Evolutionary conservation across 176 grass and related monocot species (phyloP).

Genomic region (Oryza coarctata): DNA sequence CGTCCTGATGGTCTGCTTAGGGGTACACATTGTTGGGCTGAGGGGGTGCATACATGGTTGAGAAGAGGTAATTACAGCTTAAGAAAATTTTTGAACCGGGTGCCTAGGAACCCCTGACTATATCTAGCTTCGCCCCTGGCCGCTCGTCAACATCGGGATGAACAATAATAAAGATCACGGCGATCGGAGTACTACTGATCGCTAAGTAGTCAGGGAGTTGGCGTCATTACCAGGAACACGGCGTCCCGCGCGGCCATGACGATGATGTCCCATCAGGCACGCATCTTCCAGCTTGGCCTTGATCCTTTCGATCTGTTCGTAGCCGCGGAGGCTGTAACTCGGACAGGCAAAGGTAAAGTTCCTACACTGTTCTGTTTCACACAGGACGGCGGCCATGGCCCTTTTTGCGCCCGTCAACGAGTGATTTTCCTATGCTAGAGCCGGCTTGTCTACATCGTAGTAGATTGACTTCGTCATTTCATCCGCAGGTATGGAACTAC

Average conservation of each 20-base stretch:
- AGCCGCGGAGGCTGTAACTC: conserved; percentile 53
- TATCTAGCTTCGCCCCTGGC: too few species aligned
- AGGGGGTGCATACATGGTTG: too few species aligned
- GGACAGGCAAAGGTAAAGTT: too few species aligned
- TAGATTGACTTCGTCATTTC: neutral
- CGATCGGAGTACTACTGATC: neutral
- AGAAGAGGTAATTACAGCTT: too few species aligned
- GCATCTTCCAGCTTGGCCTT: conserved; percentile 58
- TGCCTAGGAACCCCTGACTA: too few species aligned
- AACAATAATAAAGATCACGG: neutral
- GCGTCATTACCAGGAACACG: conserved; percentile 41
- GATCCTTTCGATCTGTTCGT: conserved; percentile 45
- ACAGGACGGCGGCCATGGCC: neutral
- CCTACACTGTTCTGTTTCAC: too few species aligned
- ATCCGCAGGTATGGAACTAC: neutral
- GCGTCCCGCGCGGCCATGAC: conserved; percentile 59
- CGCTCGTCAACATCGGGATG: neutral
- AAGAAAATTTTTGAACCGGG: too few species aligned
- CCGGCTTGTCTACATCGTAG: neutral
- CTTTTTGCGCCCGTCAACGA: conserved; percentile 7
- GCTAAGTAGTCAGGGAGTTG: neutral
- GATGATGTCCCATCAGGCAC: conserved; percentile 61
- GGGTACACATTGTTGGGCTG: too few species aligned
- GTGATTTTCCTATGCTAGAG: neutral
- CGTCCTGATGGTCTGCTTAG: too few species aligned